Conservation (phyloP, 164 flowering plant species). For the Stephania yunnanensis region DNA sequence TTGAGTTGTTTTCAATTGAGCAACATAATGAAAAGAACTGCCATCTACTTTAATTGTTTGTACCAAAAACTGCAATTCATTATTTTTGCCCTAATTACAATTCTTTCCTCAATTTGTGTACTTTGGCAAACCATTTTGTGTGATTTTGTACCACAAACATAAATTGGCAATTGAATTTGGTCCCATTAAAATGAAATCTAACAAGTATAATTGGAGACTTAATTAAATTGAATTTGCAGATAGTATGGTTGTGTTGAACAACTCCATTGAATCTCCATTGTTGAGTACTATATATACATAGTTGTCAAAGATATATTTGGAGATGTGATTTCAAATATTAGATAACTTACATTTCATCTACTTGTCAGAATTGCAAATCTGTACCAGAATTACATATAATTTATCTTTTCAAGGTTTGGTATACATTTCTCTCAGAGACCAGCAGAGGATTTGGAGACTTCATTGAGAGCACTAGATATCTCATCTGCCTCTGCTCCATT, state of each 20-base stretch:
- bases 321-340: neutral
- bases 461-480: constrained; percentile 48
- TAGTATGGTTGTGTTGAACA: neutral
- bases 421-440: neutral
- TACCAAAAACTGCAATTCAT: neutral
- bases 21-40: too few relatives aligned
- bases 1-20: too few relatives aligned
- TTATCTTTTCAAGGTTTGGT: neutral
- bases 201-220: too few relatives aligned
- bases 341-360: neutral
- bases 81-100: neutral
- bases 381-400: neutral
- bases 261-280: neutral
- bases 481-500: constrained; percentile 42
- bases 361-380: neutral
- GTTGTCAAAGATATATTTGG: neutral
- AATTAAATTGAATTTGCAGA: too few relatives aligned
- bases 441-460: constrained; percentile 29
- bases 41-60: neutral
- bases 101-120: too few relatives aligned
- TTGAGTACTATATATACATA: neutral
- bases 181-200: too few relatives aligned
- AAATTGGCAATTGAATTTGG: too few relatives aligned
- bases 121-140: too few relatives aligned
- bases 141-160: too few relatives aligned